phyloP scores from a whole-genome alignment of 2,329 filamentous ascomycete species.

The Aspergillus carbonarius region DNA sequence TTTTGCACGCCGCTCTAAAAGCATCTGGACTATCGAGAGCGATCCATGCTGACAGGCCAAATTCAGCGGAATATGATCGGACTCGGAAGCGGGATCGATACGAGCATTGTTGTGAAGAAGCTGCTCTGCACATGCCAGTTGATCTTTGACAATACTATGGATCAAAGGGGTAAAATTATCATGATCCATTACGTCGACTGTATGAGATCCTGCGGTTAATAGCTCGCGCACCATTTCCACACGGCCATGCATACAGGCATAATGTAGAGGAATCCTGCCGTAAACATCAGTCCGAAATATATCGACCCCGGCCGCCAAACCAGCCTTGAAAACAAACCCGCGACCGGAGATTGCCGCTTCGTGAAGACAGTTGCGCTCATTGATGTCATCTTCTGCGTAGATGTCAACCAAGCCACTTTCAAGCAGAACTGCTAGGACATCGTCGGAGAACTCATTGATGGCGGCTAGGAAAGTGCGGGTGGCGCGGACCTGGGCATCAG shows the following conservation, averaged over 20 bases:
- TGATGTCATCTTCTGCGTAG: constrained; percentile 95
- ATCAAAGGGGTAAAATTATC: constrained; percentile 97
- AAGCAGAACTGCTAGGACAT: constrained; percentile 72
- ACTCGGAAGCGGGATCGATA: constrained; percentile 79
- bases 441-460: constrained; percentile 78
- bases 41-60: constrained; percentile 93
- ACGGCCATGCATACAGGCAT: constrained; percentile 91
- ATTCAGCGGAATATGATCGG: constrained; percentile 92
- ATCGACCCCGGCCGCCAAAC: constrained; percentile 72
- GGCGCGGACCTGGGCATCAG: constrained; percentile 69
- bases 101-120: constrained; percentile 77
- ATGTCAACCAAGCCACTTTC: constrained; percentile 82
- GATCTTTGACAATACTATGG: constrained; percentile 87
- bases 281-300: constrained; percentile 86
- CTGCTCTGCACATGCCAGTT: constrained; percentile 74
- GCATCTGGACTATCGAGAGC: constrained; percentile 75
- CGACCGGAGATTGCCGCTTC: constrained; percentile 96
- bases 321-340: constrained; percentile 71
- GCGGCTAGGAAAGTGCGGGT: constrained; percentile 89
- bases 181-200: constrained; percentile 85
- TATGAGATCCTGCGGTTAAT: constrained; percentile 66
- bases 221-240: constrained; percentile 78
- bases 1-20: constrained; percentile 75
- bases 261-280: constrained; percentile 88
- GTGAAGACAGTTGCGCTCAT: constrained; percentile 92